Conservation (phyloP, 169 alveolate genomes). For the Cryptosporidium tyzzeri region DNA sequence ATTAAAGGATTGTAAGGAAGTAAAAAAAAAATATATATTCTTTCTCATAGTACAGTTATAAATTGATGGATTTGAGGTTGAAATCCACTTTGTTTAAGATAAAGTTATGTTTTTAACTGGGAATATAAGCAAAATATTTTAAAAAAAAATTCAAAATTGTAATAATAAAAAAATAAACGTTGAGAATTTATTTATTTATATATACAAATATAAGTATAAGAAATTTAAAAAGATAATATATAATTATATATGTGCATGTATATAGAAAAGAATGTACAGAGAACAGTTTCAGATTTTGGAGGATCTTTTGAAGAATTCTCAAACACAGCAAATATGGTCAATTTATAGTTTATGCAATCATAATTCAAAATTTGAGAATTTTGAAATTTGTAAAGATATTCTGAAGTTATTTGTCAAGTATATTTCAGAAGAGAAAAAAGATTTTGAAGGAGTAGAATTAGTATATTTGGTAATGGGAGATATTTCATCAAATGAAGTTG, state of each 20-base stretch:
- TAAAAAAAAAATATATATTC: not conserved
- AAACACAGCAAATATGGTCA: conserved; percentile 34
- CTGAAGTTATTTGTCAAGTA: conserved; percentile 11
- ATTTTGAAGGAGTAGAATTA: not conserved
- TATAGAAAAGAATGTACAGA: conserved; percentile 14
- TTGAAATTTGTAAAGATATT: conserved; percentile 15
- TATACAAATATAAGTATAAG: too few relatives aligned
- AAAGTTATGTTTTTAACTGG: too few relatives aligned
- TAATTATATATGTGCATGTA: too few relatives aligned
- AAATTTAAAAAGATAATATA: too few relatives aligned
- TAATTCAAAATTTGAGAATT: conserved; percentile 5
- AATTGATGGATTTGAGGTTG: not conserved
- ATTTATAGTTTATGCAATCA: conserved; percentile 64
- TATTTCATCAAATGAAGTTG: not conserved
- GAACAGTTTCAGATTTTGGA: conserved; percentile 28
- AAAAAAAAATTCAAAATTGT: not conserved
- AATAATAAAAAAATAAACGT: not conserved
- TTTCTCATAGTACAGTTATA: too few relatives aligned
- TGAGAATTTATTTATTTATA: not conserved
- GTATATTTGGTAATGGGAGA: conserved; percentile 21
- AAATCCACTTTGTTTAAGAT: not conserved
- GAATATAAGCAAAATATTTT: not conserved
- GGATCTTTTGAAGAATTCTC: not conserved
- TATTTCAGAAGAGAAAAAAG: not conserved
- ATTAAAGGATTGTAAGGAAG: not conserved